A percentile compares a stretch with the other conserved stretches of the same genome.
phyloP scores from a whole-genome alignment of 768 basidiomycete genomes.

The Nidularia pulvinata region DNA sequence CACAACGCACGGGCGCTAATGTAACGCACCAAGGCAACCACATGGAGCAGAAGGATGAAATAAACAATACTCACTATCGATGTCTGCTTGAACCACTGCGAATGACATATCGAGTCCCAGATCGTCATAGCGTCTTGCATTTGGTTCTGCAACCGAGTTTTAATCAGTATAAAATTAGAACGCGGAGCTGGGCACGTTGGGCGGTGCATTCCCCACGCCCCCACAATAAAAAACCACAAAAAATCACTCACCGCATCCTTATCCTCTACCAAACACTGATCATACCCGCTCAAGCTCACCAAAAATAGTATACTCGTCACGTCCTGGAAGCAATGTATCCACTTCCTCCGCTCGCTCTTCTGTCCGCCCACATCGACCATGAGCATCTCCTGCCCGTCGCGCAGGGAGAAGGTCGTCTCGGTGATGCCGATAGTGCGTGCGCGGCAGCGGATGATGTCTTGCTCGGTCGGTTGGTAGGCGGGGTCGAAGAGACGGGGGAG shows the following conservation, averaged over 20 bases:
- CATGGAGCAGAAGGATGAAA: not conserved
- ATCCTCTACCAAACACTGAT: constrained; percentile 93
- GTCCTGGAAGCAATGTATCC: constrained; percentile 96
- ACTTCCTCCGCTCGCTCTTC: constrained; percentile 90
- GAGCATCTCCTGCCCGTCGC: constrained; percentile 74
- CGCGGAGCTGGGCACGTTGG: not conserved
- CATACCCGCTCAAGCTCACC: constrained; percentile 91
- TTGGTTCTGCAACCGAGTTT: constrained; percentile 66
- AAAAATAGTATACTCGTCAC: constrained; percentile 93
- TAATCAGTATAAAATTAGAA: not conserved
- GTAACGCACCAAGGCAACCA: not conserved
- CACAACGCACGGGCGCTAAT: no score
- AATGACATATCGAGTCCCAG: constrained; percentile 98
- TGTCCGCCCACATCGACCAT: constrained; percentile 97
- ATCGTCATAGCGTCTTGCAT: constrained; percentile 99
- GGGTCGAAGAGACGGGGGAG: constrained; percentile 81
- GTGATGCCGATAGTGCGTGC: constrained; percentile 92
- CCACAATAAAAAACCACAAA: not conserved
- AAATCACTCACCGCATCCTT: constrained; percentile 72
- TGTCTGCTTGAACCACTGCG: constrained; percentile 95
- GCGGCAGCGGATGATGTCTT: constrained; percentile 86
- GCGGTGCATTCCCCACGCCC: not conserved
- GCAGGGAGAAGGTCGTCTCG: constrained; percentile 80
- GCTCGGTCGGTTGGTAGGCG: constrained; percentile 72
- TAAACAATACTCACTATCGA: constrained; percentile 66